Percentiles rank a stretch among this genome's conserved stretches.
Conservation (phyloP, 1,139 yeast species). For the Blastobotrys elegans region DNA sequence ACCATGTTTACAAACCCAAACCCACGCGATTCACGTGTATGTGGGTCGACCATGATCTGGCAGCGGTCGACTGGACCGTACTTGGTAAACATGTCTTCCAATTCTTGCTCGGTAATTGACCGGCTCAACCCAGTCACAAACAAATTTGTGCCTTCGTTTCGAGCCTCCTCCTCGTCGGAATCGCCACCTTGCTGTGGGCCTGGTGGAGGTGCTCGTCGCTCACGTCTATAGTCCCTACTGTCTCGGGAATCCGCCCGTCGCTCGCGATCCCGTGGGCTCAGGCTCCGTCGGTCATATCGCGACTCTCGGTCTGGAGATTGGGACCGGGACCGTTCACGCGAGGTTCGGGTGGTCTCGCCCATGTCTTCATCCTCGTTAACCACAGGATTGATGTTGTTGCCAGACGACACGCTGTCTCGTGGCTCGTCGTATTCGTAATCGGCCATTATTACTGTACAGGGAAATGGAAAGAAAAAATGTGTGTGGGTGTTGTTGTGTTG, state of each 20-base stretch:
- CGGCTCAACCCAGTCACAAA: constrained; percentile 37
- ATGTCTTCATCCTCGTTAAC: constrained; percentile 2
- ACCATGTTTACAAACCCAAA: constrained; percentile 38
- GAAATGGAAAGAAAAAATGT: neutral
- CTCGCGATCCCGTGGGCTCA: constrained; percentile 24
- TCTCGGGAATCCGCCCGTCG: neutral
- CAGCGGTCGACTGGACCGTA: constrained; percentile 34
- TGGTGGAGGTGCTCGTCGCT: constrained; percentile 10
- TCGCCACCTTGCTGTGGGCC: constrained; percentile 2
- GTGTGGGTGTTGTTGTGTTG: neutral
- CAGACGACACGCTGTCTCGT: constrained; percentile 7
- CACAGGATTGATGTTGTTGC: neutral
- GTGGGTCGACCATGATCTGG: constrained; percentile 39
- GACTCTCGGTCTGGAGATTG: constrained; percentile 12
- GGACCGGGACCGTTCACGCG: constrained; percentile 5
- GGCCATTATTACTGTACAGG: constrained; percentile 12
- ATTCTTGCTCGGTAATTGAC: constrained; percentile 32
- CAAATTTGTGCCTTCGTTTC: constrained; percentile 36
- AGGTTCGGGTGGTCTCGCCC: neutral
- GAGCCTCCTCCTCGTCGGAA: constrained; percentile 26
- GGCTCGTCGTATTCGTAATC: constrained; percentile 19
- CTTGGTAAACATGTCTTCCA: constrained; percentile 33
- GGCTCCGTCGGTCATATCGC: constrained; percentile 24
- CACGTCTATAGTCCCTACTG: constrained; percentile 6
- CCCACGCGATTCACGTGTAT: constrained; percentile 37